These are phyloP conservation scores for Globisporangium irregulare DNA, from an alignment of 352 stramenopile genomes.

Conservation along the genomic window DNA sequence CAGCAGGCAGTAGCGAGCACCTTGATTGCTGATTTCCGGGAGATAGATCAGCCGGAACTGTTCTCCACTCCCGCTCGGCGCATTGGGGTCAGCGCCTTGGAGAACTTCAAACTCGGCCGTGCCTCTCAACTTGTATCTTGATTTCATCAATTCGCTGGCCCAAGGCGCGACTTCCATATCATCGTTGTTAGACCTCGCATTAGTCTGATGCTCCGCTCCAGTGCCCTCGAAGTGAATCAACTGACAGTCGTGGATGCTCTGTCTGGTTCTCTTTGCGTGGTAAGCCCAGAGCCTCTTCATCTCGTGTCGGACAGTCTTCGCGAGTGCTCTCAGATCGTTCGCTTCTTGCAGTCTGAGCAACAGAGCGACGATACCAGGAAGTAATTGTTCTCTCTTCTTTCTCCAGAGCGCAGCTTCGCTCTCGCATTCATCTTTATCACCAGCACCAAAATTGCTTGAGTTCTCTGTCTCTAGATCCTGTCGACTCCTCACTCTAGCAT, in stretches of 20 bases:
- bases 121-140: not conserved
- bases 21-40: not conserved
- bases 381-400: not conserved
- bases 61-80: not conserved
- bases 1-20: not conserved
- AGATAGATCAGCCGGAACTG: constrained; percentile 8
- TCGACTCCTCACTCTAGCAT: not conserved
- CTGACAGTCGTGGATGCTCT: constrained; percentile 4
- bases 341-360: constrained; percentile 12
- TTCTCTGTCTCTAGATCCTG: not conserved
- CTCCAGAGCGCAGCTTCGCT: not conserved
- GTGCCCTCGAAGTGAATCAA: not conserved
- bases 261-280: not conserved
- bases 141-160: not conserved
- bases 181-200: not conserved
- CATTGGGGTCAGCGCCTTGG: not conserved
- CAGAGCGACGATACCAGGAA: not conserved
- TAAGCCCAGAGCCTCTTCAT: constrained; percentile 14
- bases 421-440: not conserved
- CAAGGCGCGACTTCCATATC: constrained; percentile 3
- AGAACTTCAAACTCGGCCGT: not conserved
- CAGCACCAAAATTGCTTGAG: not conserved
- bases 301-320: not conserved
- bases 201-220: not conserved
- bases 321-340: not conserved